Evolutionary conservation across 345 rosid genomes (phyloP).

Genomic region (Eucalyptus marginata): DNA sequence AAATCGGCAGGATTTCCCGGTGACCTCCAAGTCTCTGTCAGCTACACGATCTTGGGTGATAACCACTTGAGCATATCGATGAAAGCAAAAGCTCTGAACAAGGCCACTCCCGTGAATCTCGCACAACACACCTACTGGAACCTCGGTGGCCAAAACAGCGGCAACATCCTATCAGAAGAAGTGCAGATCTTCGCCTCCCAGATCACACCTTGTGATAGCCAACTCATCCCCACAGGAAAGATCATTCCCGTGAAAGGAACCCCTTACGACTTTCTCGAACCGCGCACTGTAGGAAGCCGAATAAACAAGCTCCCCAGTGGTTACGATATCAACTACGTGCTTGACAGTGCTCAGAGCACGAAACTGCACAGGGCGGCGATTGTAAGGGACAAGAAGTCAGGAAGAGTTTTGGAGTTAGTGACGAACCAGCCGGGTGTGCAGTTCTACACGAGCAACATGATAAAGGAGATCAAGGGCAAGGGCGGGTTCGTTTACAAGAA

Average conservation of each 20-base stretch:
- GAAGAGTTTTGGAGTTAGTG: conserved; percentile 57
- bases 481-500: conserved; percentile 51
- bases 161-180: conserved; percentile 55
- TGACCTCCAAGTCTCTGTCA: conserved; percentile 25
- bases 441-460: conserved; percentile 51
- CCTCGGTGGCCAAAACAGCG: conserved; percentile 70
- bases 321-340: conserved; percentile 67
- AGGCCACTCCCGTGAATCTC: conserved; percentile 74
- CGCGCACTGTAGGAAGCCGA: conserved; percentile 32
- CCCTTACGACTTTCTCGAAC: conserved; percentile 65
- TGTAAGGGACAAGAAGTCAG: conserved; percentile 53
- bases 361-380: conserved; percentile 40
- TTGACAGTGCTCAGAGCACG: conserved; percentile 18
- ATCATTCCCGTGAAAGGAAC: conserved; percentile 54
- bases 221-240: conserved; percentile 72
- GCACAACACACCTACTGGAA: conserved; percentile 89
- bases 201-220: conserved; percentile 47
- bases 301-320: conserved; percentile 45
- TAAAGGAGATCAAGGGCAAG: conserved; percentile 54
- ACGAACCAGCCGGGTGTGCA: conserved; percentile 73
- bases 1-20: conserved; percentile 73
- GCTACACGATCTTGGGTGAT: conserved; percentile 25
- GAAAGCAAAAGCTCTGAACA: conserved; percentile 63
- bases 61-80: conserved; percentile 37
- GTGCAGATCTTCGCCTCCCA: conserved; percentile 54